A percentile compares a stretch with the other conserved stretches of the same genome.
Evolutionary conservation across 495 filamentous ascomycete species (phyloP).

Genomic region (Neurospora sublineolata): DNA sequence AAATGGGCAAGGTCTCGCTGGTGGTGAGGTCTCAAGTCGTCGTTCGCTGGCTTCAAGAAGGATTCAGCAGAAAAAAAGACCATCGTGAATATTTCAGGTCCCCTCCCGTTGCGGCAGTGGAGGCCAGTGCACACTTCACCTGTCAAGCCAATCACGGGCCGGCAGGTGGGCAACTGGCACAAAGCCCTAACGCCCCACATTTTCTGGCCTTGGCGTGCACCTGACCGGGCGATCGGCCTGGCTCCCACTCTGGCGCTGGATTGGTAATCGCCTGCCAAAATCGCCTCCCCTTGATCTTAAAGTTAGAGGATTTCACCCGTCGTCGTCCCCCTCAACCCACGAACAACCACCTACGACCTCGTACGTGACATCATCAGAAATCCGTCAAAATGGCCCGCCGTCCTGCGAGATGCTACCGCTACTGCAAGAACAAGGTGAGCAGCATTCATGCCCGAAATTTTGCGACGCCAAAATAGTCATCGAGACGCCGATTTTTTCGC

Average conservation of each 20-base stretch:
- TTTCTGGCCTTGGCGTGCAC: constrained; percentile 1
- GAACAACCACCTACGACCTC: constrained; percentile 26
- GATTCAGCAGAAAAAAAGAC: constrained; percentile 2
- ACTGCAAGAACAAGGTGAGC: constrained; percentile 99
- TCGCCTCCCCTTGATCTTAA: constrained; percentile 22
- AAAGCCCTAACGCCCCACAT: constrained; percentile 37
- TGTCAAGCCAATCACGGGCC: neutral
- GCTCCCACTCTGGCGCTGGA: constrained; percentile 14
- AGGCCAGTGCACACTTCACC: neutral
- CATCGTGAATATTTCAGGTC: neutral
- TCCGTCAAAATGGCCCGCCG: constrained; percentile 90
- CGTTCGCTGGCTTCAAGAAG: constrained; percentile 12
- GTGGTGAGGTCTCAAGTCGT: neutral
- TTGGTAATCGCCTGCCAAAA: constrained; percentile 31
- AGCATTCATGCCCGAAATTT: constrained; percentile 7
- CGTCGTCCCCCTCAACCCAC: constrained; percentile 22
- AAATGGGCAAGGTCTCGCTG: neutral
- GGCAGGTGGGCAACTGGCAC: neutral
- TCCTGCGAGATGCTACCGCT: constrained; percentile 98
- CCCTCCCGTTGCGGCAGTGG: neutral
- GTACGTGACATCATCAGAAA: constrained; percentile 37
- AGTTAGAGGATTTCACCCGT: constrained; percentile 19
- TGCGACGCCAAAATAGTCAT: neutral
- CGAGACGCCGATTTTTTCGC: constrained; percentile 1
- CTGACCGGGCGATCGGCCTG: neutral